phyloP scores from a whole-genome alignment of 2,329 filamentous ascomycete species.

The Cordyceps cateniannulata region DNA sequence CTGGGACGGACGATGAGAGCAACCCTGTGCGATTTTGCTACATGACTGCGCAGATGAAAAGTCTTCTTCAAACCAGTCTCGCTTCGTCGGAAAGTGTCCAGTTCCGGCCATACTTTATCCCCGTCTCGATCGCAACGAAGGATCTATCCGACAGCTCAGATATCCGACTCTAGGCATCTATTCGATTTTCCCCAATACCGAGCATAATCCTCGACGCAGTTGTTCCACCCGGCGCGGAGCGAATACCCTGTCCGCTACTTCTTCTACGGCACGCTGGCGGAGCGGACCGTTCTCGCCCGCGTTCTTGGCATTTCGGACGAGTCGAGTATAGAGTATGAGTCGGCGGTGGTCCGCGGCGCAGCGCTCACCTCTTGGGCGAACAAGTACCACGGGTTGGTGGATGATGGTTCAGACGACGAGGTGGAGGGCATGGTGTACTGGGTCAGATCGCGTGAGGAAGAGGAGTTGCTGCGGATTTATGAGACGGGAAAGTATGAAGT shows the following conservation, averaged over 20 bases:
- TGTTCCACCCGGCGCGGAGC: constrained; percentile 16
- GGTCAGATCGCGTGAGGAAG: neutral
- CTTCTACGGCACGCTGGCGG: constrained; percentile 34
- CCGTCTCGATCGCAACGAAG: constrained; percentile 14
- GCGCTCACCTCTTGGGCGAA: constrained; percentile 28
- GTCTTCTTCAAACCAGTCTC: neutral
- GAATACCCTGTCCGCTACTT: constrained; percentile 33
- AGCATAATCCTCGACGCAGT: constrained; percentile 18
- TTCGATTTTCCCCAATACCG: constrained; percentile 17
- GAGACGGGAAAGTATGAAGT: constrained; percentile 3
- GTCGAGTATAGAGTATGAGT: constrained; percentile 13
- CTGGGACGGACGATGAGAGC: neutral
- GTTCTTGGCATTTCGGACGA: constrained; percentile 24
- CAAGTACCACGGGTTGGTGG: constrained; percentile 33
- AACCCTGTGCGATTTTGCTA: neutral
- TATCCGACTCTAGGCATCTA: constrained; percentile 17
- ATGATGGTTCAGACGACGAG: constrained; percentile 16
- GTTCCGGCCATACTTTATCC: constrained; percentile 11
- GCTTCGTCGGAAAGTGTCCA: neutral
- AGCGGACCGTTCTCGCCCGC: constrained; percentile 22
- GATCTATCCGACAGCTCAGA: constrained; percentile 2
- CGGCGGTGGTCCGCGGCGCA: constrained; percentile 26
- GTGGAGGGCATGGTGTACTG: neutral
- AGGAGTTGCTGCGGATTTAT: neutral
- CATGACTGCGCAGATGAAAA: neutral